phyloP scores from a whole-genome alignment of 2,329 filamentous ascomycete species.

The Colletotrichum cuscutae region DNA sequence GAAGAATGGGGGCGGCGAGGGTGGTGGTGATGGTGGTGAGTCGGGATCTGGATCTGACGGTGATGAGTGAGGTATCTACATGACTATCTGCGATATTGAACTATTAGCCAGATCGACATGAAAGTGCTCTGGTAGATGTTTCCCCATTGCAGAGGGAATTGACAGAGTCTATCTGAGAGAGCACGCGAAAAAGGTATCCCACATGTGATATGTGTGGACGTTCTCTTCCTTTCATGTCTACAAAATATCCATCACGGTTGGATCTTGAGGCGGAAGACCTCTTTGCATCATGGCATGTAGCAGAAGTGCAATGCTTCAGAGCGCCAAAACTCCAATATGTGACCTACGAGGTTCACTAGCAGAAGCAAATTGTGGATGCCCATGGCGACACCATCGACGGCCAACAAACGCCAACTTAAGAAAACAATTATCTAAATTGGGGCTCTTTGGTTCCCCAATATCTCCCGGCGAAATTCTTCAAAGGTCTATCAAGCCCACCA shows the following conservation, averaged over 20 bases:
- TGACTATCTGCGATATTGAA: not conserved
- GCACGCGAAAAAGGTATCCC: not conserved
- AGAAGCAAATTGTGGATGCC: too few relatives aligned
- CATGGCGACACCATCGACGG: not conserved
- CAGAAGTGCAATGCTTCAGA: too few relatives aligned
- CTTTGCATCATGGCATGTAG: not conserved
- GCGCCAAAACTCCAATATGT: too few relatives aligned
- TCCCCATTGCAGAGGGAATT: not conserved
- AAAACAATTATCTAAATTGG: not conserved
- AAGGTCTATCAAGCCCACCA: not conserved
- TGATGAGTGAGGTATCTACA: slow-evolving; percentile 1
- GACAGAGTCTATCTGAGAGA: not conserved
- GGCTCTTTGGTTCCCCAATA: not conserved
- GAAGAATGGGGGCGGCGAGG: slow-evolving; percentile 48
- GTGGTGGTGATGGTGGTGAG: not conserved
- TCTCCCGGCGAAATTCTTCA: not conserved
- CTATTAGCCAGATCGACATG: not conserved
- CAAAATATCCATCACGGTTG: too few relatives aligned
- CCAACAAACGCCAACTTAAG: not conserved
- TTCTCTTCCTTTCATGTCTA: not conserved
- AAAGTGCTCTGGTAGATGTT: not conserved
- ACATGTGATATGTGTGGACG: not conserved
- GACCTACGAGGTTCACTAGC: too few relatives aligned
- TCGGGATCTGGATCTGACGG: slow-evolving; percentile 21
- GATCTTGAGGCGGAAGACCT: not conserved